Base-by-base conservation (phyloP, 768 basidiomycete genomes). In the Strobilomyces confusus region DNA sequence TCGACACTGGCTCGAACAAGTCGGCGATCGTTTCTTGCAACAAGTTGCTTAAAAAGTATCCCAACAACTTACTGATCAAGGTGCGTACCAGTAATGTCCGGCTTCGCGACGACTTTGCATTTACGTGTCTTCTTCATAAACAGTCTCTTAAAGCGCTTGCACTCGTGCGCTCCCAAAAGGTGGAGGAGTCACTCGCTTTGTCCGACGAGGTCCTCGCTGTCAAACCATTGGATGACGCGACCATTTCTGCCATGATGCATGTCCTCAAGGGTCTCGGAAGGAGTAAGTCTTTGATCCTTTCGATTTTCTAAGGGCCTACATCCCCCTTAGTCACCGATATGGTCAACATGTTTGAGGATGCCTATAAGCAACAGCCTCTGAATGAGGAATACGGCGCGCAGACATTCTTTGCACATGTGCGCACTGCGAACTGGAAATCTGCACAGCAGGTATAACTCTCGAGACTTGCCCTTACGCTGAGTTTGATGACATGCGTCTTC, bases 1-100 rank as follows among this genome's bases (percentile, higher is more conserved):
- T 93, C 58, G 91, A 93, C 73, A 88, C 82, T 42, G 86, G 87
- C 44, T 89, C 89, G 14, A 89, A 88, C 75, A 93, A 93, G 74
- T 84, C 87, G 36, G 91, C 92, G 19, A 79, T 93, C 50, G 83
- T 90, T 37, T 77, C 84, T 9, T 92, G 90, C 73, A 92, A 91
- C 69, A 93, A 93, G 71, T 69, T 93, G 26, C 79, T 93, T 59
- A 93, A 92, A 72, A 93, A 92, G 73, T 80, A 90, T 61, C 86
- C 88, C 25, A 83, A 79, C 66, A 87, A 82, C 68, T 75, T 80
- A 40, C 74, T 91, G 30, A 70, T 89, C 64, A 90, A 89, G 78
- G 91, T 81, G 53, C 22, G 58, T 29, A 7, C 29, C n/a, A 7
- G 29, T 58, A 19, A 25, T 14, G 20, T 37, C 14, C 33, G 22